Conservation (phyloP, 1,284 basidiomycete genomes). For the Macrocybe sp. region DNA sequence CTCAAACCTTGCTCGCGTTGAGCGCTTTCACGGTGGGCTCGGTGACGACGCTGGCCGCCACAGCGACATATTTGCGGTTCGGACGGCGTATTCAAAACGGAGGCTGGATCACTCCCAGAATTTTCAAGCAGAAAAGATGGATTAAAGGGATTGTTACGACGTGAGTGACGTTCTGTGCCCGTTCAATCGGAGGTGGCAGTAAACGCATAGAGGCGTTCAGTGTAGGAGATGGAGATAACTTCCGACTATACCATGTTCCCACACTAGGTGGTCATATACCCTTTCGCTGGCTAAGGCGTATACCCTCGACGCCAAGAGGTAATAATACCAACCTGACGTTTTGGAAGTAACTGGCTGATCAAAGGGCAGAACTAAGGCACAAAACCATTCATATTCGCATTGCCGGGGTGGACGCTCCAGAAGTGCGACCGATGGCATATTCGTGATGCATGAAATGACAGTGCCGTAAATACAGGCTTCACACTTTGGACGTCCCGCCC, state of each 20-base stretch:
- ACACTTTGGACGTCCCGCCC: conserved; percentile 77
- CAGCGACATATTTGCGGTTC: conserved; percentile 47
- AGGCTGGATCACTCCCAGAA: conserved; percentile 60
- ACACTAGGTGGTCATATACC: conserved; percentile 69
- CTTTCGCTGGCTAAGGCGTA: conserved; percentile 51
- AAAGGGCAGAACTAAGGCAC: conserved; percentile 57
- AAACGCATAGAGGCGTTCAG: conserved; percentile 31
- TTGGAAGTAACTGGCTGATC: not conserved
- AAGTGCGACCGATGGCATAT: conserved; percentile 40
- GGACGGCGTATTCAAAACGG: conserved; percentile 54
- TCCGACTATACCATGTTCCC: conserved; percentile 82
- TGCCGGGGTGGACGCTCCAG: conserved; percentile 87
- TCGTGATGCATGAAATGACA: too few relatives aligned
- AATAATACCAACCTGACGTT: conserved; percentile 3
- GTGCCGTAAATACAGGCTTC: conserved; percentile 39
- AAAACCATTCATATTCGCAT: conserved; percentile 82
- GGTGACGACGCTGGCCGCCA: conserved; percentile 31
- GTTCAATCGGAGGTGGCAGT: conserved; percentile 1
- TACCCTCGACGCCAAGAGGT: conserved; percentile 66
- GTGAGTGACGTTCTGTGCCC: conserved; percentile 33
- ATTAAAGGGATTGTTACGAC: conserved; percentile 71
- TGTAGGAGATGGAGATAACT: conserved; percentile 81
- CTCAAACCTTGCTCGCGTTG: conserved; percentile 15
- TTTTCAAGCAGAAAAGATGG: conserved; percentile 54
- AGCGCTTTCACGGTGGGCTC: conserved; percentile 38